Base-by-base conservation (phyloP, 2,329 filamentous ascomycete species). In the Huntiella bhutanensis region DNA sequence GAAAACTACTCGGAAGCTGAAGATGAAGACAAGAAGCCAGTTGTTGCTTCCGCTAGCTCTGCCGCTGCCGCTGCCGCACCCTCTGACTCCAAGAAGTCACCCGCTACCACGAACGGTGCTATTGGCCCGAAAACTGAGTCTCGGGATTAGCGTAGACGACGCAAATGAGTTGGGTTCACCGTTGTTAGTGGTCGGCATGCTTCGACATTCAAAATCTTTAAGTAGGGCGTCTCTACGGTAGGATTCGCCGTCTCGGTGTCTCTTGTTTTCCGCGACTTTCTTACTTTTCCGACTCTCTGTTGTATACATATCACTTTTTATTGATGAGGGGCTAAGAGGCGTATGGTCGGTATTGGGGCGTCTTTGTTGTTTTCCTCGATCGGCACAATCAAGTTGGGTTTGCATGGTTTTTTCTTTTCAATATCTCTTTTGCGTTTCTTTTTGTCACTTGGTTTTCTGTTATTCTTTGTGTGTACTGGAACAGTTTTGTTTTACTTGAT, bases 1-100 rank as follows among this genome's bases (percentile, higher is more conserved):
- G 91, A 98, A 60, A 82, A 96, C 59, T 96, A 98, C 56, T 88
- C 96, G 59, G 88, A 96, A 56, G 88, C 87, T 48, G 84, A 76
- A 4, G 87, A 93, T 53, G 88, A 95, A 50, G 81, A 91, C 48
- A 79, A 80, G 64, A 80, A 80, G 59, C 58, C 60, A 1, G 59
- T 56, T 2, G 54, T 41, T 33, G 15, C 40, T 8, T 19, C 42
- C 13, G 35, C 67, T 6, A 68, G 63, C 1, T 63, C 70, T 11
- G 59, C 62, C 5, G 67, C 71, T 13, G 60, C 65, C 3, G 60
- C 71, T 12, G 64, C 62, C 11, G 22, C 22, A 10, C 22, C 22
- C 8, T 73, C 77, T 37, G 59, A 63, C 39, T 77, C 76, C 60
- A 49, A 49, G 35, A 49, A 49, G 48, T 68, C 70, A 19, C 68